Evolutionary conservation across 495 filamentous ascomycete species (phyloP).

Genomic region (Hypoxylon trugodes): DNA sequence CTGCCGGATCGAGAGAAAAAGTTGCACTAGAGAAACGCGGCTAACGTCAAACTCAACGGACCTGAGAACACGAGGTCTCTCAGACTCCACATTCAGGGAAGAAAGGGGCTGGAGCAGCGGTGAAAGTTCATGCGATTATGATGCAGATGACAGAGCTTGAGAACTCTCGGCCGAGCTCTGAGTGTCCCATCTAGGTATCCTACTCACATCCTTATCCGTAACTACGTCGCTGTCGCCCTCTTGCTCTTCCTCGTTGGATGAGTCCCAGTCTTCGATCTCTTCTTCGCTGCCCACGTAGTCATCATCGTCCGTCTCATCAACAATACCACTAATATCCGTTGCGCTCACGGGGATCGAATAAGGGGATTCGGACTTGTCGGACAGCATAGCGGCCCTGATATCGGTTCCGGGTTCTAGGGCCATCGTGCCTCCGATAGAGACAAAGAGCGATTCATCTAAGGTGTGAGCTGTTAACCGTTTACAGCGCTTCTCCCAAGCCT

Average conservation of each 20-base stretch:
- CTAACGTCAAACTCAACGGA: not conserved
- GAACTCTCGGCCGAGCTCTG: constrained; percentile 9
- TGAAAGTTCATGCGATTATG: constrained; percentile 4
- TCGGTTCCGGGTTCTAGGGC: not conserved
- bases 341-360: constrained; percentile 17
- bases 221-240: not conserved
- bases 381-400: constrained; percentile 16
- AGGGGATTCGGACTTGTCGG: constrained; percentile 11
- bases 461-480: not conserved
- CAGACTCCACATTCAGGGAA: not conserved
- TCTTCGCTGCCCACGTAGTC: constrained; percentile 23
- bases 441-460: constrained; percentile 15
- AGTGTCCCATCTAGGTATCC: constrained; percentile 1
- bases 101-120: not conserved
- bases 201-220: not conserved
- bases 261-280: constrained; percentile 14
- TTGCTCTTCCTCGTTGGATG: constrained; percentile 9
- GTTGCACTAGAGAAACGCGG: not conserved
- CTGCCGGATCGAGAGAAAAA: too few species aligned
- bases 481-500: constrained; percentile 4
- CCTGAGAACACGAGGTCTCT: not conserved
- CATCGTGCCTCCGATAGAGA: constrained; percentile 14
- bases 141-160: constrained; percentile 8
- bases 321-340: not conserved
- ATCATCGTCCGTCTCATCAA: constrained; percentile 30